Evolutionary conservation across 2,329 filamentous ascomycete genomes (phyloP).

Genomic region (Stachybotrys elegans): DNA sequence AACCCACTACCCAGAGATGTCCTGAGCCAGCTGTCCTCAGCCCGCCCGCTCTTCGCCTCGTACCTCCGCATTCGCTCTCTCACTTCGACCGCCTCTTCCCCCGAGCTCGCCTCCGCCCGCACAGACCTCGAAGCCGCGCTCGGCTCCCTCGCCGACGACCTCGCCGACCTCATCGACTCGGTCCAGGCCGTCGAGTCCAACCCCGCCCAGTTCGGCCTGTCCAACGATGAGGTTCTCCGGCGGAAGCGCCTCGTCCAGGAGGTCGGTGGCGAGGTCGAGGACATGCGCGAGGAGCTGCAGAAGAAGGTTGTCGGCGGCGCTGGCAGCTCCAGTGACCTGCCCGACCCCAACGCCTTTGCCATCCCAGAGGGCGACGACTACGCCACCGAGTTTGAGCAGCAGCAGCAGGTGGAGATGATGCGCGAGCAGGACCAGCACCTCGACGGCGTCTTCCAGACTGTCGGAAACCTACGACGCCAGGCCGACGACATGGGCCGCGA

Average conservation of each 20-base stretch:
- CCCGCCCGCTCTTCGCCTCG: constrained; percentile 84
- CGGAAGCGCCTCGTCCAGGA: constrained; percentile 81
- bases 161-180: constrained; percentile 81
- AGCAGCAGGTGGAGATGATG: constrained; percentile 88
- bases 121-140: constrained; percentile 63
- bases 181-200: constrained; percentile 84
- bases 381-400: constrained; percentile 82
- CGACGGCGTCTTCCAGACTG: constrained; percentile 87
- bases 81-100: constrained; percentile 63
- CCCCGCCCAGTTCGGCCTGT: constrained; percentile 81
- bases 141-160: constrained; percentile 69
- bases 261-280: constrained; percentile 80
- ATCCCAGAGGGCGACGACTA: constrained; percentile 42
- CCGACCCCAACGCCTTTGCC: constrained; percentile 53
- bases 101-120: constrained; percentile 78
- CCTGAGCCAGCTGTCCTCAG: constrained; percentile 71
- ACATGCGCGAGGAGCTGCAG: constrained; percentile 79
- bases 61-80: constrained; percentile 94
- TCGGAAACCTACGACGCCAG: constrained; percentile 84
- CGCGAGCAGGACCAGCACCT: constrained; percentile 89
- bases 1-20: constrained; percentile 64
- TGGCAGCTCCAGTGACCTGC: constrained; percentile 38
- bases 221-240: constrained; percentile 74
- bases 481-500: constrained; percentile 95
- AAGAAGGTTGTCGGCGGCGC: constrained; percentile 42